phyloP scores from a whole-genome alignment of 1,139 yeast genomes.

The Saccharomyces pastorianus region DNA sequence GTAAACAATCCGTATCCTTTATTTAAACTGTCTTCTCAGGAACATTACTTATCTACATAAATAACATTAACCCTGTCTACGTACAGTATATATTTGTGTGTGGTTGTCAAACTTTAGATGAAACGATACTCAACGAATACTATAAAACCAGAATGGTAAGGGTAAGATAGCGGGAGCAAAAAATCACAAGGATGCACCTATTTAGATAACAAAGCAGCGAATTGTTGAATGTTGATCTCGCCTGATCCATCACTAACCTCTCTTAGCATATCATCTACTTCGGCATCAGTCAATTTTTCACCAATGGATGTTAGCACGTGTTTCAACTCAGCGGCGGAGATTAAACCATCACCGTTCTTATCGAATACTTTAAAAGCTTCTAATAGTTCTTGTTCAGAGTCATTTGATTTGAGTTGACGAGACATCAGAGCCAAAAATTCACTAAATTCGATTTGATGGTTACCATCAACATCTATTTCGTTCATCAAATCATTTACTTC shows the following conservation, averaged over 20 bases:
- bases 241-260: constrained; percentile 97
- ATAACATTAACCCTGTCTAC: background rate
- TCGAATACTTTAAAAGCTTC: constrained; percentile 95
- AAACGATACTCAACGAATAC: background rate
- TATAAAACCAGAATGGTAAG: background rate
- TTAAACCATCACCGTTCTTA: constrained; percentile 89
- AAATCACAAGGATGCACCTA: constrained; percentile 9
- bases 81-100: background rate
- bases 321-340: constrained; percentile 91
- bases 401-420: constrained; percentile 92
- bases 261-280: constrained; percentile 91
- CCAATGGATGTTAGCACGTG: constrained; percentile 96
- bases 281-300: constrained; percentile 89
- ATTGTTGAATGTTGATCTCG: constrained; percentile 91
- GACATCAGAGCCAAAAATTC: constrained; percentile 67
- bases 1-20: background rate
- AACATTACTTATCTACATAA: background rate
- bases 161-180: constrained; percentile 2
- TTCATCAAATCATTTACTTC: constrained; percentile 94
- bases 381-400: constrained; percentile 90
- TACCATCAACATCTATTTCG: constrained; percentile 92
- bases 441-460: constrained; percentile 89
- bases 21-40: background rate
- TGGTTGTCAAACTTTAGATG: background rate
- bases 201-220: constrained; percentile 64